Conservation (phyloP, 2,329 filamentous ascomycete genomes). For the Graphilbum sp. region DNA sequence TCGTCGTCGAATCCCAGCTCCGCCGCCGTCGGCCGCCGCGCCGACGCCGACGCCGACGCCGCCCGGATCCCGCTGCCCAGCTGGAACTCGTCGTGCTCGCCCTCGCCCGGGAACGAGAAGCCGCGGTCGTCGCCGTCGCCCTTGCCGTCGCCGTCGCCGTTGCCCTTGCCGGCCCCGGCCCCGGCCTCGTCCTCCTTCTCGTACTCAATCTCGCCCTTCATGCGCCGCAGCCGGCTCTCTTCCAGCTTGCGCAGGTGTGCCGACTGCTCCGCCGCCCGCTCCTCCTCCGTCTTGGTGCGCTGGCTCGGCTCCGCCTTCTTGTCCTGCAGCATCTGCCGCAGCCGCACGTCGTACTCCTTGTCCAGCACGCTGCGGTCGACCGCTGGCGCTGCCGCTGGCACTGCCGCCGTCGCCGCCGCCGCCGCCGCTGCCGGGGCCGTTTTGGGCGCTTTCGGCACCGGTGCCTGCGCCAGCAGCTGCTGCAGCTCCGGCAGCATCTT, state of each 20-base stretch:
- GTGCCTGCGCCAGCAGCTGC: constrained; percentile 16
- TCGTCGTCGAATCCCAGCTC: constrained; percentile 75
- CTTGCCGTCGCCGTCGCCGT: too few species aligned
- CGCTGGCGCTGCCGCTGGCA: too few species aligned
- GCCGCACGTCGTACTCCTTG: constrained; percentile 71
- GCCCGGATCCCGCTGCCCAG: constrained; percentile 42
- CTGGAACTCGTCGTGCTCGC: constrained; percentile 40
- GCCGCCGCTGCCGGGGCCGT: constrained; percentile 7
- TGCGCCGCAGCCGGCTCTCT: constrained; percentile 63
- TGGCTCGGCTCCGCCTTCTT: constrained; percentile 72
- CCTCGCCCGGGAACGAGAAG: constrained; percentile 19
- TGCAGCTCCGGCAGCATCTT: constrained; percentile 67
- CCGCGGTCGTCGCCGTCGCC: constrained; percentile 1
- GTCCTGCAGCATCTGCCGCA: constrained; percentile 72
- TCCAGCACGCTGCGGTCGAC: constrained; percentile 55
- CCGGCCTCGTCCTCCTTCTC: constrained; percentile 58
- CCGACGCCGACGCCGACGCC: not conserved
- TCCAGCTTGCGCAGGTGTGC: constrained; percentile 66
- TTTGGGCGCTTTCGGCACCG: constrained; percentile 14
- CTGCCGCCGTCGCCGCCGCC: constrained; percentile 2
- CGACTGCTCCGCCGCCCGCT: constrained; percentile 63
- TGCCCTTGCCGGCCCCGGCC: constrained; percentile 10
- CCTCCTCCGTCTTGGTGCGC: constrained; percentile 81
- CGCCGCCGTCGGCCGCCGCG: constrained; percentile 32
- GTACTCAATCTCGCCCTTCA: constrained; percentile 63